Evolutionary conservation across 164 flowering plant genomes (phyloP).

Genomic region (Magnolia kwangsiensis): DNA sequence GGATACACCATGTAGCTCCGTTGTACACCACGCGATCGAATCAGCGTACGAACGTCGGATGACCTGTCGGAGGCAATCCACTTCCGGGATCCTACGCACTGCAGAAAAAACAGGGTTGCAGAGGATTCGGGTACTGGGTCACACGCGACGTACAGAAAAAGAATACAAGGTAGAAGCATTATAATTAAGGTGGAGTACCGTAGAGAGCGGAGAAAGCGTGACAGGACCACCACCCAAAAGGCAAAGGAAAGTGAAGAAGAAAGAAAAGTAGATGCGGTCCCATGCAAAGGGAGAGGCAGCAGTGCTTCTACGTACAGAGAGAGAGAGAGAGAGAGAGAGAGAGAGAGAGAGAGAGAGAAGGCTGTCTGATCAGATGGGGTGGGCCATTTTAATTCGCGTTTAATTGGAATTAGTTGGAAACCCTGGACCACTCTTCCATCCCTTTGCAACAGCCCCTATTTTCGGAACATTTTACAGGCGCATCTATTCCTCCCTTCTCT

Average conservation of each 20-base stretch:
- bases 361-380: neutral
- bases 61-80: too few species aligned
- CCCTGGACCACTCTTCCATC: conserved; percentile 45
- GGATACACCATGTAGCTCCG: too few species aligned
- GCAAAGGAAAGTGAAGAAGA: neutral
- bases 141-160: too few species aligned
- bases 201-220: conserved; percentile 6
- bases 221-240: conserved; percentile 9
- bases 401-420: conserved; percentile 33
- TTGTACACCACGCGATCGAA: too few species aligned
- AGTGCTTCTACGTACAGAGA: neutral
- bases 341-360: neutral
- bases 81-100: too few species aligned
- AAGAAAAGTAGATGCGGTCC: conserved; percentile 13
- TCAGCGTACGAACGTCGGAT: too few species aligned
- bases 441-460: conserved; percentile 34
- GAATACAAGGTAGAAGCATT: too few species aligned
- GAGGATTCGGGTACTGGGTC: too few species aligned
- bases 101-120: too few species aligned
- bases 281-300: neutral
- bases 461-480: conserved; percentile 33
- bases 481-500: conserved; percentile 20
- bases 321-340: neutral
- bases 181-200: too few species aligned
- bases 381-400: conserved; percentile 16